Percentiles rank a stretch among this genome's conserved stretches.
Evolutionary conservation across 2,329 filamentous ascomycete genomes (phyloP).

Genomic region (Ploettnerulaceae sp.): DNA sequence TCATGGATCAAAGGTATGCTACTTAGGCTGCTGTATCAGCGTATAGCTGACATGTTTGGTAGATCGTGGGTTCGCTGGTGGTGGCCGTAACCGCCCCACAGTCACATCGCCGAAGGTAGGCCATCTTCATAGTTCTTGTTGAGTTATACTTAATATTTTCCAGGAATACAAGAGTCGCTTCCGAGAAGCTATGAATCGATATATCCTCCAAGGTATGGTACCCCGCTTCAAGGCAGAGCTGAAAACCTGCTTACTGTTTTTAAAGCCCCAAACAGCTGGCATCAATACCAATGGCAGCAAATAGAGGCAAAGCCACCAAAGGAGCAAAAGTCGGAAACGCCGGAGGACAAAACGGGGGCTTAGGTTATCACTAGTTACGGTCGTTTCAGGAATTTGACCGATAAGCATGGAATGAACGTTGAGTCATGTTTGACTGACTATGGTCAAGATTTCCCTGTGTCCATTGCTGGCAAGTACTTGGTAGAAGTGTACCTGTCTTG

Average conservation of each 20-base stretch:
- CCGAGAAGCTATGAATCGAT: conserved; percentile 92
- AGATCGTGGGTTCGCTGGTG: conserved; percentile 76
- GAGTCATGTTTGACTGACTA: conserved; percentile 59
- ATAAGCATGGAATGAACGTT: not conserved
- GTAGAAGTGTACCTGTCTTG: too few relatives aligned
- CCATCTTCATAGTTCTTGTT: not conserved
- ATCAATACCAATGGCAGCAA: conserved; percentile 11
- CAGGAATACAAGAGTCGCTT: conserved; percentile 88
- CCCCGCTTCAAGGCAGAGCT: too few relatives aligned
- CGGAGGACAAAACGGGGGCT: not conserved
- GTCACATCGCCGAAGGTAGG: conserved; percentile 89
- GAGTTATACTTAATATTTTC: not conserved
- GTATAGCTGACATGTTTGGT: not conserved
- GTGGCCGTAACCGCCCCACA: conserved; percentile 78
- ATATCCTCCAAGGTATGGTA: conserved; percentile 41
- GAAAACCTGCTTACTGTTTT: not conserved
- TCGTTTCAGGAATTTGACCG: not conserved
- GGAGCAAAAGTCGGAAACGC: not conserved
- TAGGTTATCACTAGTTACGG: not conserved
- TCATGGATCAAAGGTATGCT: conserved; percentile 78
- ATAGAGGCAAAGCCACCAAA: conserved; percentile 21
- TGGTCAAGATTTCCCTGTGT: conserved; percentile 2
- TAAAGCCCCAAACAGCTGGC: conserved; percentile 12
- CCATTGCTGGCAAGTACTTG: too few relatives aligned
- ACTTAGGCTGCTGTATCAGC: not conserved